Conservation (phyloP, 306 rosid species). For the Dicorynia guianensis region DNA sequence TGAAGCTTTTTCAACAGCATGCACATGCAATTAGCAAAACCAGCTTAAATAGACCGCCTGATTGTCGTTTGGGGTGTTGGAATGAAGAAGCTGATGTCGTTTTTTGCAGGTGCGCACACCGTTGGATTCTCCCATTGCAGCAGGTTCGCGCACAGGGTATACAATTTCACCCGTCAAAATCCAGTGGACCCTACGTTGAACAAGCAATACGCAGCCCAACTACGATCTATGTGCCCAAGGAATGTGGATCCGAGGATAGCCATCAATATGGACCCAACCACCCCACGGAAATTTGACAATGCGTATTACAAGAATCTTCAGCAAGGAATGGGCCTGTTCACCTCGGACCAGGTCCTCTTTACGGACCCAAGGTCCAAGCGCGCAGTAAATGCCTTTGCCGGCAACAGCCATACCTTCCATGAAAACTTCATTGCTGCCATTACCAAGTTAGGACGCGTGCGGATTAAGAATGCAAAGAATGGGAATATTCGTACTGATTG, state of each 20-base stretch:
- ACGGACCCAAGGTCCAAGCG: constrained; percentile 56
- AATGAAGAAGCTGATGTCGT: constrained; percentile 6
- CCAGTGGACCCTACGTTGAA: constrained; percentile 62
- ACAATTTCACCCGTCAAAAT: constrained; percentile 44
- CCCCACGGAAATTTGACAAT: constrained; percentile 68
- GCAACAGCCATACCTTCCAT: constrained; percentile 38
- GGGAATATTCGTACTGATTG: constrained; percentile 77
- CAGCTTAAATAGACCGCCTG: not conserved
- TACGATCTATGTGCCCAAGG: constrained; percentile 63
- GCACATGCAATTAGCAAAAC: not conserved
- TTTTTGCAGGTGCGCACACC: constrained; percentile 75
- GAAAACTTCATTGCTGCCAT: constrained; percentile 62
- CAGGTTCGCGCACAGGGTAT: constrained; percentile 58
- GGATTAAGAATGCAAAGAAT: constrained; percentile 61
- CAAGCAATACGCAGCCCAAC: constrained; percentile 47
- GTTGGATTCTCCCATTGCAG: constrained; percentile 83
- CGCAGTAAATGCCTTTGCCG: constrained; percentile 60
- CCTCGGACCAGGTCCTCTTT: constrained; percentile 73
- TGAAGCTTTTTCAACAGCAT: not conserved
- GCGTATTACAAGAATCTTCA: constrained; percentile 67
- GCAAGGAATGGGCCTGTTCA: constrained; percentile 65
- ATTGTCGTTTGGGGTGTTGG: not conserved
- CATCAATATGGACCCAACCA: constrained; percentile 84
- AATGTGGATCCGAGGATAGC: constrained; percentile 69
- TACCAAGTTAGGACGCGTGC: constrained; percentile 75